Conservation (phyloP, 2,329 filamentous ascomycete genomes). For the Shiraia sp. region DNA sequence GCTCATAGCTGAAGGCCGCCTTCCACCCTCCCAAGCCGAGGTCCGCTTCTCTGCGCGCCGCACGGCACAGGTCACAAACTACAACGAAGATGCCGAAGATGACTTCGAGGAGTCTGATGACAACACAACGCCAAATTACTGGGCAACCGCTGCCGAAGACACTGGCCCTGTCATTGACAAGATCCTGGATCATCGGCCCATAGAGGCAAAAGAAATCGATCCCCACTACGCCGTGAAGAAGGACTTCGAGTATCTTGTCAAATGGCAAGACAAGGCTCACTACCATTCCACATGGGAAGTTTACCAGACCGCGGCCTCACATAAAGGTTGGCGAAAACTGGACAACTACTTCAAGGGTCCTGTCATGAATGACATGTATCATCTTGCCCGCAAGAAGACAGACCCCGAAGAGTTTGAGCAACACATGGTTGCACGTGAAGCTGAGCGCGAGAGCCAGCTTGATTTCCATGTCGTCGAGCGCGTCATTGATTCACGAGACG, state of each 20-base stretch:
- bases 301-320: constrained; percentile 71
- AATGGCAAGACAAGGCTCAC: constrained; percentile 96
- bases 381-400: constrained; percentile 58
- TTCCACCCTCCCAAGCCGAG: constrained; percentile 70
- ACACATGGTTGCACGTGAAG: constrained; percentile 92
- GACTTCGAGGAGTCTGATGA: constrained; percentile 62
- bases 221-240: constrained; percentile 56
- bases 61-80: constrained; percentile 73
- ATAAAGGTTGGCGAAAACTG: constrained; percentile 82
- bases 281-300: constrained; percentile 96
- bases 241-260: constrained; percentile 87
- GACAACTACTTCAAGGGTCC: constrained; percentile 94
- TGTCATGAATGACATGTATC: constrained; percentile 76
- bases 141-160: constrained; percentile 71
- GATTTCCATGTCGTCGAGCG: constrained; percentile 93
- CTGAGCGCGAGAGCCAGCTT: constrained; percentile 82
- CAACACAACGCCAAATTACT: constrained; percentile 70
- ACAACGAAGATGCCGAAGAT: constrained; percentile 68
- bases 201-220: constrained; percentile 59
- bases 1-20: constrained; percentile 63
- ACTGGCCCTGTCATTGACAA: constrained; percentile 85
- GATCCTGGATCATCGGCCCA: constrained; percentile 82
- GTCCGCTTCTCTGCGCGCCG: constrained; percentile 90
- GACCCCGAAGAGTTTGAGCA: constrained; percentile 87
- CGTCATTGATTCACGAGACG: constrained; percentile 81